Evolutionary conservation across 306 rosid species (phyloP).

Genomic region (Trichosanthes cucumerina): DNA sequence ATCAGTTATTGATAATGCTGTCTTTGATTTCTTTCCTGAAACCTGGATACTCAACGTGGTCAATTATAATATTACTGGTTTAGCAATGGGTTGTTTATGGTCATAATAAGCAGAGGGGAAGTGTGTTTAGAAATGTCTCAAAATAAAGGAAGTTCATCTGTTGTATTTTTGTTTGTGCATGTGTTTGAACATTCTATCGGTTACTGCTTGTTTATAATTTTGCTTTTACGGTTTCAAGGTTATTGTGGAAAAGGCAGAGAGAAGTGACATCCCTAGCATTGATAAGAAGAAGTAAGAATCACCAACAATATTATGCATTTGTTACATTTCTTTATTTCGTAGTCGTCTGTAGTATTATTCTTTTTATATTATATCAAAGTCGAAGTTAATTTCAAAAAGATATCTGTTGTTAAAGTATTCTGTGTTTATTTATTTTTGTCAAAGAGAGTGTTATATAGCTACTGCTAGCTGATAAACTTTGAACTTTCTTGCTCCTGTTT

Average conservation of each 20-base stretch:
- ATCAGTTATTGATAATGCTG: neutral
- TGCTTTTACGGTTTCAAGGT: conserved; percentile 41
- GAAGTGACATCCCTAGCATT: conserved; percentile 86
- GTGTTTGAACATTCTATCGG: neutral
- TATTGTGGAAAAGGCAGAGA: conserved; percentile 94
- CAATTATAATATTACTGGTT: neutral
- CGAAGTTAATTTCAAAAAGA: neutral
- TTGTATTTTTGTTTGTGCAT: conserved; percentile 3
- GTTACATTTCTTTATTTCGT: neutral
- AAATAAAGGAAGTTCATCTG: neutral
- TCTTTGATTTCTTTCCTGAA: neutral
- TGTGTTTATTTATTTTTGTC: neutral
- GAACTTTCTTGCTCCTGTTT: neutral
- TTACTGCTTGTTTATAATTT: conserved; percentile 13
- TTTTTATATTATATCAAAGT: neutral
- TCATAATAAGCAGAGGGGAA: neutral
- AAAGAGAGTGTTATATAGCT: neutral
- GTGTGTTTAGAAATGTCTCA: conserved; percentile 7
- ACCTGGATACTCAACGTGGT: neutral
- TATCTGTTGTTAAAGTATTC: neutral
- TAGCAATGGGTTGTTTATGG: neutral
- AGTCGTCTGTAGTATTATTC: neutral
- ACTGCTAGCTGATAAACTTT: neutral
- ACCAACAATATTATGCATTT: neutral
- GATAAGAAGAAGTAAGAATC: conserved; percentile 85